phyloP scores from a whole-genome alignment of 176 grass and related monocot genomes.

The Calamus simplicifolius region DNA sequence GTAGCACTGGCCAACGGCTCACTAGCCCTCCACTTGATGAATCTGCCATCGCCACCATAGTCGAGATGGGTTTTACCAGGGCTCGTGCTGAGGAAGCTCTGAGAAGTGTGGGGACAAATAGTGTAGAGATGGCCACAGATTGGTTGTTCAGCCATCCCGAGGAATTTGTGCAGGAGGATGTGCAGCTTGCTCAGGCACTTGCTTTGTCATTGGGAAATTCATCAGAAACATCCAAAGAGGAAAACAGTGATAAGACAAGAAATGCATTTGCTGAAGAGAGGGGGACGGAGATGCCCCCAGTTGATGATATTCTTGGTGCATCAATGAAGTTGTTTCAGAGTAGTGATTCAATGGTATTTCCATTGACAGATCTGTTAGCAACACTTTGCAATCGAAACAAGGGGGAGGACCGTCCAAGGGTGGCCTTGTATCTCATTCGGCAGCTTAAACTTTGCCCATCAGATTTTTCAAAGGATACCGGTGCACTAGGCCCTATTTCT shows the following conservation, averaged over 20 bases:
- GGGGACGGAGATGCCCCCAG: conserved; percentile 23
- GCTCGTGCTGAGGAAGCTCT: conserved; percentile 71
- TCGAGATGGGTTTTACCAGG: conserved; percentile 84
- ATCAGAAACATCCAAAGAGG: conserved; percentile 36
- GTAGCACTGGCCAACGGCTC: conserved; percentile 31
- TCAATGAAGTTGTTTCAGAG: conserved; percentile 39
- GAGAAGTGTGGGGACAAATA: conserved; percentile 61
- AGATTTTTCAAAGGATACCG: conserved; percentile 31
- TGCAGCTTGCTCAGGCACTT: conserved; percentile 74
- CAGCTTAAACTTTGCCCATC: conserved; percentile 48
- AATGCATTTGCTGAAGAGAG: conserved; percentile 24
- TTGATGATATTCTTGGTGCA: conserved; percentile 54
- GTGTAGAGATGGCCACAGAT: conserved; percentile 80
- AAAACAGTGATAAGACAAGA: conserved; percentile 24
- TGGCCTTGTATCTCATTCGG: conserved; percentile 44
- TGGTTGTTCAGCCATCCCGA: conserved; percentile 89
- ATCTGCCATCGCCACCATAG: conserved; percentile 51
- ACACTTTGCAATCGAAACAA: conserved; percentile 64
- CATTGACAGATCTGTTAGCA: conserved; percentile 54
- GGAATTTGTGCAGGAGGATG: conserved; percentile 75
- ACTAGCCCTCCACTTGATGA: conserved; percentile 51
- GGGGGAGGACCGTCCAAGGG: conserved; percentile 35
- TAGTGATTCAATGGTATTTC: conserved; percentile 44
- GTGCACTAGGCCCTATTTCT: conserved; percentile 32
- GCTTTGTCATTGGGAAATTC: conserved; percentile 69